Evolutionary conservation across 2,329 filamentous ascomycete species (phyloP).

Genomic region (Alternaria metachromatica): DNA sequence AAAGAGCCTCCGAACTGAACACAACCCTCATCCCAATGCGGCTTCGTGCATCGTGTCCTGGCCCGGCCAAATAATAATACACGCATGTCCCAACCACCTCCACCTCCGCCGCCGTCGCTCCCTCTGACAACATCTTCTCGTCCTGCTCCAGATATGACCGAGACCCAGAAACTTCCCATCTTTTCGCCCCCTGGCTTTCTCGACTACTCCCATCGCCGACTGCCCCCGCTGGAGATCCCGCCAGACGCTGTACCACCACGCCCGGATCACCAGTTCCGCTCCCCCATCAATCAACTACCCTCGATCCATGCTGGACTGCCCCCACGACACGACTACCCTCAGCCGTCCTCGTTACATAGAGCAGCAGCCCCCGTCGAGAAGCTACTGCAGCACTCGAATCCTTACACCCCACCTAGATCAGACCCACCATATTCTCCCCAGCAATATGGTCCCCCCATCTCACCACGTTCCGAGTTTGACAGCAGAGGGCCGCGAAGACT

Average conservation of each 20-base stretch:
- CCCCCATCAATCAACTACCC: slow-evolving; percentile 47
- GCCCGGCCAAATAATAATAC: slow-evolving; percentile 51
- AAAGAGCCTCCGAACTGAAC: slow-evolving; percentile 45
- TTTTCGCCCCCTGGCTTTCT: slow-evolving; percentile 51
- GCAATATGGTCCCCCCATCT: slow-evolving; percentile 46
- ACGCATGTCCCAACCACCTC: slow-evolving; percentile 53
- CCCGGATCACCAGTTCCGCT: slow-evolving; percentile 48
- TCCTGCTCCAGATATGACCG: slow-evolving; percentile 52
- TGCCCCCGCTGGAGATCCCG: slow-evolving; percentile 50
- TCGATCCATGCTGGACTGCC: slow-evolving; percentile 46
- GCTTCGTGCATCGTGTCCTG: slow-evolving; percentile 50
- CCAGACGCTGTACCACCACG: slow-evolving; percentile 47
- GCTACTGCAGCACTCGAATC: slow-evolving; percentile 42
- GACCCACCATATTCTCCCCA: slow-evolving; percentile 51
- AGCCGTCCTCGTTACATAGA: slow-evolving; percentile 29
- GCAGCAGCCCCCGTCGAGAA: slow-evolving; percentile 47
- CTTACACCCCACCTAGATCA: slow-evolving; percentile 50
- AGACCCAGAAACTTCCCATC: slow-evolving; percentile 52
- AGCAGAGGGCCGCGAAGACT: slow-evolving; percentile 35
- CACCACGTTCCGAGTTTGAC: slow-evolving; percentile 47
- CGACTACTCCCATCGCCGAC: slow-evolving; percentile 48
- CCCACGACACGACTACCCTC: slow-evolving; percentile 38
- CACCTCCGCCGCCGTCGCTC: slow-evolving; percentile 50
- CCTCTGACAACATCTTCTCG: slow-evolving; percentile 48
- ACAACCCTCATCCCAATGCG: slow-evolving; percentile 49